Percentiles rank a stretch among this genome's conserved stretches.
These are phyloP conservation scores for Nothomitra cinnamomea DNA, from an alignment of 2,329 filamentous ascomycete genomes.

Conservation along the genomic window DNA sequence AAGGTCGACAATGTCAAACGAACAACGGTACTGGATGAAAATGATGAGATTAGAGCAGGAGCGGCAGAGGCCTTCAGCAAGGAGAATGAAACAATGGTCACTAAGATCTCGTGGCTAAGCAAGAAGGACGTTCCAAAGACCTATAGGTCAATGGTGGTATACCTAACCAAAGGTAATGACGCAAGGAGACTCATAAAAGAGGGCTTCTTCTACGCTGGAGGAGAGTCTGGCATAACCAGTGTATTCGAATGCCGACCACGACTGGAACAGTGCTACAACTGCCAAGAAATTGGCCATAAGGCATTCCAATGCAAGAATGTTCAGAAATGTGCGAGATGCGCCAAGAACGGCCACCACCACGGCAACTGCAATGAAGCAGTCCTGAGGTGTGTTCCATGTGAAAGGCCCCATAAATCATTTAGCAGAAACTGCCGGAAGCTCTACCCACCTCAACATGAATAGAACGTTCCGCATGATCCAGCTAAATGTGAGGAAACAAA, in stretches of 20 bases:
- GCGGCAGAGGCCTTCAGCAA: conserved; percentile 10
- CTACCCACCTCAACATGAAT: not conserved
- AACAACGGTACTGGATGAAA: conserved; percentile 12
- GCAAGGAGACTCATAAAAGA: conserved; percentile 10
- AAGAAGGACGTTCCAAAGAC: conserved; percentile 12
- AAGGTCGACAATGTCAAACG: conserved; percentile 15
- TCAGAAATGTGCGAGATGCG: conserved; percentile 10
- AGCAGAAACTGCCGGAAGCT: not conserved
- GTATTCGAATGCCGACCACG: conserved; percentile 12
- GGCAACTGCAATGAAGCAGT: conserved; percentile 8
- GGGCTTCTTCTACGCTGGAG: conserved; percentile 13
- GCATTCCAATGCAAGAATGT: conserved; percentile 16
- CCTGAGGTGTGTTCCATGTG: not conserved
- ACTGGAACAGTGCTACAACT: conserved; percentile 18
- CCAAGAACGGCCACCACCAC: conserved; percentile 12
- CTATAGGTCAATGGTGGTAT: conserved; percentile 16
- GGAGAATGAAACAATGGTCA: conserved; percentile 14
- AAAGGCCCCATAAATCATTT: not conserved
- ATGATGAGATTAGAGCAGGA: conserved; percentile 8
- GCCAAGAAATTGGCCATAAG: conserved; percentile 16
- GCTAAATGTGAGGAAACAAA: not conserved
- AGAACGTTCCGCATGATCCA: not conserved
- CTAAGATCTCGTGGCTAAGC: conserved; percentile 16
- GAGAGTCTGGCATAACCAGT: conserved; percentile 11
- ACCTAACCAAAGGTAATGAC: conserved; percentile 12